Evolutionary conservation across 2,329 filamentous ascomycete genomes (phyloP).

Genomic region (Hypoxylon sp.): DNA sequence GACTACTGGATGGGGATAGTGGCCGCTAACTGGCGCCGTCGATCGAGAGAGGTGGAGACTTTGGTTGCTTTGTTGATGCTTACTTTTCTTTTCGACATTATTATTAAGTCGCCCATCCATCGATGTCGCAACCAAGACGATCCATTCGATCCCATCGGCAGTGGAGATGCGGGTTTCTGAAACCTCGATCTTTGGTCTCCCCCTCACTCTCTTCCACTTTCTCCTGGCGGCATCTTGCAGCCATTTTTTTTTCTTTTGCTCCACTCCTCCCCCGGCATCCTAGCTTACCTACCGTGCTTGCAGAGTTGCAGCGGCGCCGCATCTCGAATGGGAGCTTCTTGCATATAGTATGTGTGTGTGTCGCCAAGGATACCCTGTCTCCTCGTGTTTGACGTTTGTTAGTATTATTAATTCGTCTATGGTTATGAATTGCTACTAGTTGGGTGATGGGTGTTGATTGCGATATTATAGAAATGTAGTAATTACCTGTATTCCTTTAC

Average conservation of each 20-base stretch:
- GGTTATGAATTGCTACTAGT: conserved; percentile 2
- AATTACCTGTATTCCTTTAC: too few relatives aligned
- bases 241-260: too few relatives aligned
- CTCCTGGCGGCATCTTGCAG: too few relatives aligned
- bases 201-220: too few relatives aligned
- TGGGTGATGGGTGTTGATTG: too few relatives aligned
- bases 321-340: conserved; percentile 28
- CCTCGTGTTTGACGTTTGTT: conserved; percentile 25
- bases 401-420: conserved; percentile 16
- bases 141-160: conserved; percentile 12
- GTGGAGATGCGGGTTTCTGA: conserved; percentile 5
- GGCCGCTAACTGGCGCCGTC: conserved; percentile 17
- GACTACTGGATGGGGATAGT: conserved; percentile 7
- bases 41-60: conserved; percentile 22
- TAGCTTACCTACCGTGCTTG: conserved; percentile 13
- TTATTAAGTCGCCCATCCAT: conserved; percentile 23
- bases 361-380: conserved; percentile 14
- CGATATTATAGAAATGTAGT: too few relatives aligned
- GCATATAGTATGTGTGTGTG: conserved; percentile 6
- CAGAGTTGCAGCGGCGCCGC: conserved; percentile 25
- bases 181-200: conserved; percentile 18
- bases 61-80: conserved; percentile 26
- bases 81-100: conserved; percentile 22
- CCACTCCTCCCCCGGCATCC: conserved; percentile 11
- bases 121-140: conserved; percentile 15